phyloP scores from a whole-genome alignment of 2,329 filamentous ascomycete genomes.

The Xylariales sp. region DNA sequence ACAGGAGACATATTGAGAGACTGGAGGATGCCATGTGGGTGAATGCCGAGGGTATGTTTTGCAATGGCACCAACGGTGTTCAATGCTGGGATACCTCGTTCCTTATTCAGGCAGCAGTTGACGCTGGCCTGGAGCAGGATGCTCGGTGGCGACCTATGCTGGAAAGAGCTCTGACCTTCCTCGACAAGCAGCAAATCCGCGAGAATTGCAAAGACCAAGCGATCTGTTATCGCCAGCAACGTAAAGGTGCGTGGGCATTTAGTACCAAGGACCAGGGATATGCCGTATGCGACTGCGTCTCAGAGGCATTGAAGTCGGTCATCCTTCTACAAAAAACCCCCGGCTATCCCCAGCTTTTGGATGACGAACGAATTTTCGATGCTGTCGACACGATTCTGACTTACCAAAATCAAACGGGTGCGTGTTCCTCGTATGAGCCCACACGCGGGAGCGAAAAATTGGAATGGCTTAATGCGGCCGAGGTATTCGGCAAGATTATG shows the following conservation, averaged over 20 bases:
- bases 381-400: slow-evolving; percentile 90
- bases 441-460: slow-evolving; percentile 81
- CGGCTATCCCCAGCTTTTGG: slow-evolving; percentile 78
- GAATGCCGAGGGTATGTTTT: slow-evolving; percentile 90
- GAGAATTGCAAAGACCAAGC: slow-evolving; percentile 83
- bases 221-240: slow-evolving; percentile 86
- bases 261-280: slow-evolving; percentile 94
- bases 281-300: slow-evolving; percentile 93
- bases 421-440: slow-evolving; percentile 90
- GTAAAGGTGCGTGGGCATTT: slow-evolving; percentile 96
- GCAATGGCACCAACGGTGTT: slow-evolving; percentile 97
- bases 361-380: slow-evolving; percentile 83
- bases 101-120: slow-evolving; percentile 82
- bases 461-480: slow-evolving; percentile 91
- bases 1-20: slow-evolving; percentile 82
- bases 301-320: slow-evolving; percentile 88
- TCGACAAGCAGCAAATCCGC: slow-evolving; percentile 91
- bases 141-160: slow-evolving; percentile 86
- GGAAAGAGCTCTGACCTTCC: slow-evolving; percentile 81
- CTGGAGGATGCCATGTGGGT: slow-evolving; percentile 91
- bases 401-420: slow-evolving; percentile 89
- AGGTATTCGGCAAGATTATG: slow-evolving; percentile 98
- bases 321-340: slow-evolving; percentile 84
- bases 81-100: slow-evolving; percentile 98
- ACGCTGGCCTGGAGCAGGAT: slow-evolving; percentile 81